phyloP scores from a whole-genome alignment of 1,284 basidiomycete genomes.

The Heterobasidion occidentale region DNA sequence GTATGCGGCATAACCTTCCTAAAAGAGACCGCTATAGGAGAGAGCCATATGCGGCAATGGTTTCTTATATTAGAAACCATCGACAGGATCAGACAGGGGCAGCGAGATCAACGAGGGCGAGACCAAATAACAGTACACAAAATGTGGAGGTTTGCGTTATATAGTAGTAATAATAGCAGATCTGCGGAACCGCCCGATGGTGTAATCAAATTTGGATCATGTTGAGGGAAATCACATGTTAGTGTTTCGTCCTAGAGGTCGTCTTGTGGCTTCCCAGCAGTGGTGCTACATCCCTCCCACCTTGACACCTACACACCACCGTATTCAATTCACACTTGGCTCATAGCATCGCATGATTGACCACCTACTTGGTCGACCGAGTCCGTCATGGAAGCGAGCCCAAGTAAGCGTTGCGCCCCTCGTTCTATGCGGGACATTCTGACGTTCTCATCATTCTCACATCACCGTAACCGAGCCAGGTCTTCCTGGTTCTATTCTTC shows the following conservation, averaged over 20 bases:
- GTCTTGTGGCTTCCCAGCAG: neutral
- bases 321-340: constrained; percentile 1
- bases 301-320: neutral
- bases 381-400: constrained; percentile 28
- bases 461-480: constrained; percentile 31
- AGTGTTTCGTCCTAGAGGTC: neutral
- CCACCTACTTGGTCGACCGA: constrained; percentile 28
- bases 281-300: neutral
- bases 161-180: no score
- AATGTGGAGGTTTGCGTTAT: no score
- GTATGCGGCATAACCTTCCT: no score
- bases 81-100: no score
- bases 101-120: no score
- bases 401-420: constrained; percentile 17
- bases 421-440: neutral
- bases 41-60: no score
- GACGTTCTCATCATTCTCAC: neutral
- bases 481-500: constrained; percentile 83
- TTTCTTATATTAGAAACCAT: no score
- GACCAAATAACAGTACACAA: no score
- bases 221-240: neutral
- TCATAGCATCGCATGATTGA: constrained; percentile 25
- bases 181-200: neutral
- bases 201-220: neutral
- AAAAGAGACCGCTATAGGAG: no score